Evolutionary conservation across 306 rosid species (phyloP), one percentile per base, ranked within the genome.

Genomic region (Trifolium dubium): DNA sequence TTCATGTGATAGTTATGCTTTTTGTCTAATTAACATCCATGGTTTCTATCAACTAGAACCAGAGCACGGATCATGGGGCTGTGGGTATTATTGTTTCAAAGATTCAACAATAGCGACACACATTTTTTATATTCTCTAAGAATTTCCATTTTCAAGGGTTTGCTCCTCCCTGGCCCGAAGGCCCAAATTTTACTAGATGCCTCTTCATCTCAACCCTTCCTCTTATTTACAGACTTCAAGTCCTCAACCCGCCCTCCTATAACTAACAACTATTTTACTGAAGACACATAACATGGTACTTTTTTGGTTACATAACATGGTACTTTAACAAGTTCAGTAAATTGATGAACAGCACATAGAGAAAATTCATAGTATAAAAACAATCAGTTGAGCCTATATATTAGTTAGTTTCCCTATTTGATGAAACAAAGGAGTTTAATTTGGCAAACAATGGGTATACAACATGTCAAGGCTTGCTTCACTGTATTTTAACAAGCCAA

Each of bases 191-290:
- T 12, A 41, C 35, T 23, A 40, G 34, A 64, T 64, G 71, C 54
- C 18, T 11, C 13, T 65, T 29, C 51, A 17, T 64, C 71, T 39
- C 32, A 37, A 64, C 97, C 95, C 83, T 87, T 92, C 76, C 54
- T 7, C 74, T 84, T 85, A 66, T 32, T 32, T 34, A 34, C 37
- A 34, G 37, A 6, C 37, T 34, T 34, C 37, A 34, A 34, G 37
- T 34, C 37, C 37, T 34, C 37, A 34, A 34, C 7, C 37, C 1
- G 37, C 37, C 37, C 7, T 34, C 7, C 37, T 5, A 34, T 34
- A 23, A 23, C 23, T 23, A 23, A 23, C 23, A 23, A 23, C 23
- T 23, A 23, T 23, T 23, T 34, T 34, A 34, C 37, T 4, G 37
- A 6, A 1, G 6, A 34, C 37, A 34, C 37, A 6, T 34, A 3